These are phyloP conservation scores for Colletotrichum neosansevieriae DNA, from an alignment of 2,329 filamentous ascomycete genomes.

Conservation along the genomic window DNA sequence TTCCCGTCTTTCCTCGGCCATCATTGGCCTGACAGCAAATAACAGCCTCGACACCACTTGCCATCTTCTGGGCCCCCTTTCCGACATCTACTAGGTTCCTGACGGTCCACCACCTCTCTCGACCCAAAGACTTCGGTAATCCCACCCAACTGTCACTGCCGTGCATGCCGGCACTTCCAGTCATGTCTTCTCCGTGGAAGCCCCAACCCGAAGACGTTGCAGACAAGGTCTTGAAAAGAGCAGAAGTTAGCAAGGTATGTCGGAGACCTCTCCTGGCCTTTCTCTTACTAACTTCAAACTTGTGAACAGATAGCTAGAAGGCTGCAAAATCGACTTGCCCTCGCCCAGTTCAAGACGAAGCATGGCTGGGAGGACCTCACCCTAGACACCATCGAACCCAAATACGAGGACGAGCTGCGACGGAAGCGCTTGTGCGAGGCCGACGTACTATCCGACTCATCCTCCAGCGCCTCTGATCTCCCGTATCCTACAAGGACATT, in stretches of 20 bases:
- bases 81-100: background rate
- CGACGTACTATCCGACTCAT: constrained; percentile 87
- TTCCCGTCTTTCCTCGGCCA: background rate
- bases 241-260: constrained; percentile 80
- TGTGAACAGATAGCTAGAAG: constrained; percentile 84
- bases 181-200: constrained; percentile 72
- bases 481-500: constrained; percentile 76
- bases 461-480: constrained; percentile 84
- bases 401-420: constrained; percentile 82
- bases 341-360: constrained; percentile 97
- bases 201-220: constrained; percentile 73
- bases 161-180: constrained; percentile 39
- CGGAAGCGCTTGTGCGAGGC: constrained; percentile 76
- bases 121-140: background rate
- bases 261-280: background rate
- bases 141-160: background rate
- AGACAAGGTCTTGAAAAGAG: constrained; percentile 78
- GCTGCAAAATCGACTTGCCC: constrained; percentile 91
- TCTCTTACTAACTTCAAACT: constrained; percentile 5
- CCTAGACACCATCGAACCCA: constrained; percentile 87
- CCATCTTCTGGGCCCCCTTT: background rate
- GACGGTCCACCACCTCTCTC: background rate
- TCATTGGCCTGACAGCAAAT: background rate
- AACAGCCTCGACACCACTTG: no score
- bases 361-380: constrained; percentile 94